Conservation (phyloP, 75 land plant species). For the Pseudotsuga menziesii region DNA sequence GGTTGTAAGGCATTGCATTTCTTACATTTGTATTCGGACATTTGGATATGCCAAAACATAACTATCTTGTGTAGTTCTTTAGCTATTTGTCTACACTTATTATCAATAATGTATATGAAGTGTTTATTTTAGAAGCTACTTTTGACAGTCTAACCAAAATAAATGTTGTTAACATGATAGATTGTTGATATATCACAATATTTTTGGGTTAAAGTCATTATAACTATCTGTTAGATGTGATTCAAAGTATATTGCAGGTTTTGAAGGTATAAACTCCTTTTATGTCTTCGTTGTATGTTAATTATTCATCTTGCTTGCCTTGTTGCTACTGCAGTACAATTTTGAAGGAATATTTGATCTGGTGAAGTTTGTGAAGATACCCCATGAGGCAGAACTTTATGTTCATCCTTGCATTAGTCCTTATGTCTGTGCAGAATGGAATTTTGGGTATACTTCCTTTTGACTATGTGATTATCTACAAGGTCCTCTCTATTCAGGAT, state of each 20-base stretch:
- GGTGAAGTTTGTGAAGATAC: conserved; percentile 47
- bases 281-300: not conserved
- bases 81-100: no score
- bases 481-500: no score
- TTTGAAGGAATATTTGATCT: conserved; percentile 54
- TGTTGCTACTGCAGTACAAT: conserved; percentile 31
- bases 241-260: not conserved
- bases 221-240: not conserved
- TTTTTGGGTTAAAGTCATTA: not conserved
- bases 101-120: no score
- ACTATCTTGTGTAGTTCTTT: no score
- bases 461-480: not conserved
- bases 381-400: conserved; percentile 49
- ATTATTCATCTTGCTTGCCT: not conserved
- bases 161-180: not conserved
- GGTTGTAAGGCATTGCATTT: no score
- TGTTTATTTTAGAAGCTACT: not conserved
- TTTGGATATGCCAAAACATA: no score
- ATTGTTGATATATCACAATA: not conserved
- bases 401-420: conserved; percentile 54
- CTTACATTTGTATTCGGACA: no score
- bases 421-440: conserved; percentile 63
- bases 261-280: not conserved
- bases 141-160: not conserved
- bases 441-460: conserved; percentile 6